Evolutionary conservation across 1,284 basidiomycete genomes (phyloP), one percentile per base, ranked within the genome.

Genomic region (Phellinidium pouzarii): DNA sequence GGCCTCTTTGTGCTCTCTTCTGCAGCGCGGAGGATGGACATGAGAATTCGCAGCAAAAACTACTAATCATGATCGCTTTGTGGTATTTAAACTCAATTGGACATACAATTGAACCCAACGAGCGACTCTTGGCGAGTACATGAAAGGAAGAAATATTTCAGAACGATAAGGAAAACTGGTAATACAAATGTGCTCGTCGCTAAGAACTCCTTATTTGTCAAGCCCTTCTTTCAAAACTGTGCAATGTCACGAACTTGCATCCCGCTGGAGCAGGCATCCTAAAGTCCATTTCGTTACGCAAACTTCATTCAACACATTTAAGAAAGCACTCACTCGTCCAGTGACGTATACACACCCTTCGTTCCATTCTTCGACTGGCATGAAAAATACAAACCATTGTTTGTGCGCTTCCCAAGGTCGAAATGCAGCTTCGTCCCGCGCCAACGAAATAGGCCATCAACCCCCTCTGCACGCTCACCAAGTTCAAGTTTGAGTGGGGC

Each of bases 1-100:
- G 72, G 73, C 46, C 57, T 90, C 40, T 91, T 91, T 65, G 64
- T 72, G 23, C 66, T 89, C 55, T 79, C 76, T 4, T 67, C 85
- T 54, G 69, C 76, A 44, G 76, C 74, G 58, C 75, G 81, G 62
- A 78, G 88, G 50, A 73, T 90, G 41, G 79, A 90, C 64, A 68
- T 82, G 50, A 56, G 40, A 19, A 52, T 56, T 23, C 53, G 53
- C 29, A 29, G 46, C 25, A 41, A 49, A 52, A 52, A 56, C 45
- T 48, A 52, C 14, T 46, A 38, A 50, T 29, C 34, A 12, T 40
- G 48, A 41, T 34, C 26, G 25, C 38, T 43, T 34, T 50, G 48
- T 50, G 34, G 36, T 50, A 50, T 42, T 50, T 50, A 50, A 42
- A n/a, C 19, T 7, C 38, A 50, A 50, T 42, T 8, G 38, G 26